A percentile compares a stretch with the other conserved stretches of the same genome.
These are phyloP conservation scores for Globisporangium parvum DNA, from an alignment of 352 stramenopile species.

Conservation along the genomic window DNA sequence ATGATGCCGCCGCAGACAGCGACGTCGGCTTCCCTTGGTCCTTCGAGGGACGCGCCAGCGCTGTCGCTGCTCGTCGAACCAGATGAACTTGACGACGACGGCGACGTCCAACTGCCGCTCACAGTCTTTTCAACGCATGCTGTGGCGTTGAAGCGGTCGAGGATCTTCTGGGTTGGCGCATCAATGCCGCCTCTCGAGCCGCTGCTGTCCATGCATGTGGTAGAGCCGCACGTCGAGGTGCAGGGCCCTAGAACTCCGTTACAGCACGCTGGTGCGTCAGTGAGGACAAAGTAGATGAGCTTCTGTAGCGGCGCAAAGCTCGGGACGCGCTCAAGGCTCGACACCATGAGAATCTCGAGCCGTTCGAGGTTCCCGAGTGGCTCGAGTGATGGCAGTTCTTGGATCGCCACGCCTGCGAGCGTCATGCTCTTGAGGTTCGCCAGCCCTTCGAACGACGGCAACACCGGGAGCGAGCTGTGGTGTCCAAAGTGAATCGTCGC, in stretches of 20 bases:
- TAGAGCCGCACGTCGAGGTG: conserved; percentile 4
- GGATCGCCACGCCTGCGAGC: conserved; percentile 16
- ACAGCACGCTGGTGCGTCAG: conserved; percentile 21
- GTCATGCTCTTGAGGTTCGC: conserved; percentile 25
- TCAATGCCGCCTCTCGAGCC: too few species aligned
- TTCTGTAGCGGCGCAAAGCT: conserved; percentile 18
- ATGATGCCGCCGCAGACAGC: conserved; percentile 4
- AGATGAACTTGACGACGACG: neutral
- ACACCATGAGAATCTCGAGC: conserved; percentile 15
- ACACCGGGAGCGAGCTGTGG: conserved; percentile 11
- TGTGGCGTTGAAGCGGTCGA: neutral
- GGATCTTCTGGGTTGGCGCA: neutral
- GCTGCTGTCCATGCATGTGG: neutral
- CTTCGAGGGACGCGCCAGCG: neutral
- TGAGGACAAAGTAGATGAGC: conserved; percentile 15
- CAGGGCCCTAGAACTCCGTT: conserved; percentile 13
- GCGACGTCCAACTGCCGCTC: neutral
- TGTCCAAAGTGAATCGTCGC: conserved; percentile 25
- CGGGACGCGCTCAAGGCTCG: conserved; percentile 12
- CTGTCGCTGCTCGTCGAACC: neutral
- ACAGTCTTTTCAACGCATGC: neutral
- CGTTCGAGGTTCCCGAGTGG: conserved; percentile 17
- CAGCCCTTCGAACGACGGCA: conserved; percentile 27
- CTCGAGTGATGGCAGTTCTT: conserved; percentile 17
- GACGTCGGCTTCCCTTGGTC: neutral